Percentiles rank a stretch among this genome's conserved stretches.
phyloP scores from a whole-genome alignment of 2,329 filamentous ascomycete genomes.

The Hysterium pulicare region DNA sequence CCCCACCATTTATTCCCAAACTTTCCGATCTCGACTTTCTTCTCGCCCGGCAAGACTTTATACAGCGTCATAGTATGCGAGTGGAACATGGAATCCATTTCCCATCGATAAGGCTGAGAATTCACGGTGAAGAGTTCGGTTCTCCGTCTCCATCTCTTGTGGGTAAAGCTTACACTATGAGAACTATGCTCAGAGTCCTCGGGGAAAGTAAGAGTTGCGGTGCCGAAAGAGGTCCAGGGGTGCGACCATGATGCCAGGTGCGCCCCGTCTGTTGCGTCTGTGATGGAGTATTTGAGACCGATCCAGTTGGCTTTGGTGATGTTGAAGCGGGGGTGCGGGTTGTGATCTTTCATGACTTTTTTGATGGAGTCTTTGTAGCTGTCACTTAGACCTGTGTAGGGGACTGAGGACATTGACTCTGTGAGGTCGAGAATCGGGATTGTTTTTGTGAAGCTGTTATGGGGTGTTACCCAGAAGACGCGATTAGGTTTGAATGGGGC shows the following conservation, averaged over 20 bases:
- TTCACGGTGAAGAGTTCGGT: constrained; percentile 18
- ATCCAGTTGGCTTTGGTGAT: constrained; percentile 13
- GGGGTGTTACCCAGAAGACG: constrained; percentile 20
- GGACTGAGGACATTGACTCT: constrained; percentile 8
- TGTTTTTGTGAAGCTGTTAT: constrained; percentile 15
- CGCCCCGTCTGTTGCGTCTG: constrained; percentile 8
- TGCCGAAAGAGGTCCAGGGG: constrained; percentile 14
- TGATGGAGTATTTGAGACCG: constrained; percentile 16
- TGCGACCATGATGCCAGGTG: constrained; percentile 19
- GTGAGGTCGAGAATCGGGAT: constrained; percentile 20
- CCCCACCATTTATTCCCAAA: constrained; percentile 26
- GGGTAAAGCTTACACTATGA: constrained; percentile 14
- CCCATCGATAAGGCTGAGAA: constrained; percentile 18
- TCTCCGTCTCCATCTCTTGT: constrained; percentile 15
- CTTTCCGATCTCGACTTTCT: constrained; percentile 18
- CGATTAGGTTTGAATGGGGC: constrained; percentile 15
- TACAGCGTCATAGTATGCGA: constrained; percentile 22
- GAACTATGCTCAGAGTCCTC: constrained; percentile 11
- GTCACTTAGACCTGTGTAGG: constrained; percentile 16
- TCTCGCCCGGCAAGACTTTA: constrained; percentile 15
- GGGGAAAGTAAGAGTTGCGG: constrained; percentile 19
- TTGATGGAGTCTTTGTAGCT: constrained; percentile 17
- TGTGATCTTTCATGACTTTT: constrained; percentile 17
- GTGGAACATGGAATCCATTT: constrained; percentile 17
- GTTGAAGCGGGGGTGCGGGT: constrained; percentile 14